Evolutionary conservation across 768 basidiomycete species (phyloP).

Genomic region (Gymnopilus dilepis): DNA sequence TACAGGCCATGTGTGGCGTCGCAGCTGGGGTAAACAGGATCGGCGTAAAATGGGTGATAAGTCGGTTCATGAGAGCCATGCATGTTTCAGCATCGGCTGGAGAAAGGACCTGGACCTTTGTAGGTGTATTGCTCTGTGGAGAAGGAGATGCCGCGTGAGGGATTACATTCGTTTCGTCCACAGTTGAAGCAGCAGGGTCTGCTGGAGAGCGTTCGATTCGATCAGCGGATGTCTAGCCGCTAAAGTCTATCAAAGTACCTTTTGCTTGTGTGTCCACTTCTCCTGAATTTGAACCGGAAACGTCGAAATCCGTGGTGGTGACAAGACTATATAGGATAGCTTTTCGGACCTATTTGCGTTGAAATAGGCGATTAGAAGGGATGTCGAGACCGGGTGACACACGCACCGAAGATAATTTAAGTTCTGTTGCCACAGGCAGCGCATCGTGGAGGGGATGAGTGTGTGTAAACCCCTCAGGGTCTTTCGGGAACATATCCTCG

Average conservation of each 20-base stretch:
- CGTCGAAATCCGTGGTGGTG: constrained; percentile 61
- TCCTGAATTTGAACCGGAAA: constrained; percentile 31
- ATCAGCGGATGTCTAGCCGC: constrained; percentile 10
- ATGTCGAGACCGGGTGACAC: not conserved
- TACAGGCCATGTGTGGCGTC: constrained; percentile 77
- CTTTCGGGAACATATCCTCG: constrained; percentile 52
- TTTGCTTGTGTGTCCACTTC: constrained; percentile 12
- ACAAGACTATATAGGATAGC: constrained; percentile 68
- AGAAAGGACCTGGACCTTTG: constrained; percentile 28
- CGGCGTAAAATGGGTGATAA: constrained; percentile 75
- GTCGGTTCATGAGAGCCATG: constrained; percentile 50
- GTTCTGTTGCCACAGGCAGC: constrained; percentile 52
- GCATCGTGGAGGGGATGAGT: constrained; percentile 54
- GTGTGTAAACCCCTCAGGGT: constrained; percentile 44
- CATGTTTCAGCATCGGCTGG: constrained; percentile 45
- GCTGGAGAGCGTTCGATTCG: not conserved
- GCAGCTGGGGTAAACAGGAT: constrained; percentile 72
- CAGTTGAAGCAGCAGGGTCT: not conserved
- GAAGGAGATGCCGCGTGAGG: constrained; percentile 5
- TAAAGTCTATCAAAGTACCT: constrained; percentile 1
- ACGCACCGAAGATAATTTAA: constrained; percentile 56
- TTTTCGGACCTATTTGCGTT: constrained; percentile 59
- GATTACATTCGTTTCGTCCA: not conserved
- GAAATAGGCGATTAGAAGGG: not conserved
- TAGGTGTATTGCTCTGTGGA: constrained; percentile 1